These are phyloP conservation scores for Camelina neglecta DNA, from an alignment of 345 rosid species.

Conservation along the genomic window DNA sequence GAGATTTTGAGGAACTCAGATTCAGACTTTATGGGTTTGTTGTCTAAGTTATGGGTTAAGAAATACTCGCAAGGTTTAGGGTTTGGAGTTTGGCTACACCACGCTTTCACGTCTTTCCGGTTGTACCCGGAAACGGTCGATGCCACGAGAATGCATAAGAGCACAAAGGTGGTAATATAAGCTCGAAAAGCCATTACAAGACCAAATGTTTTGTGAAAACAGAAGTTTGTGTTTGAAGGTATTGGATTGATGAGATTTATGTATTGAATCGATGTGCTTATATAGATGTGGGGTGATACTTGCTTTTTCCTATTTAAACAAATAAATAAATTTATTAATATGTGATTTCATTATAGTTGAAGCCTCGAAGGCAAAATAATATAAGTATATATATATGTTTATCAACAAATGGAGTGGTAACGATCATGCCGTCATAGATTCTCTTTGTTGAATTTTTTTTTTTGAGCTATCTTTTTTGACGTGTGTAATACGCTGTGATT, in stretches of 20 bases:
- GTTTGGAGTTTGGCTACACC: constrained; percentile 73
- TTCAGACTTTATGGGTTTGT: constrained; percentile 41
- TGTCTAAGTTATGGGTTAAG: constrained; percentile 45
- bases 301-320: neutral
- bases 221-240: constrained; percentile 33
- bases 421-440: constrained; percentile 30
- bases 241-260: constrained; percentile 28
- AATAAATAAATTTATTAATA: constrained; percentile 2
- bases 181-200: constrained; percentile 52
- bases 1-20: constrained; percentile 56
- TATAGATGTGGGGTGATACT: constrained; percentile 31
- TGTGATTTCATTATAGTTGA: constrained; percentile 21
- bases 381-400: neutral
- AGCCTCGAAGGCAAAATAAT: neutral
- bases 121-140: constrained; percentile 42
- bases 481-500: constrained; percentile 3
- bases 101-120: constrained; percentile 43
- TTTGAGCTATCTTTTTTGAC: constrained; percentile 22
- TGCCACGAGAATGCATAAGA: constrained; percentile 44
- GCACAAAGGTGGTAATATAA: constrained; percentile 34
- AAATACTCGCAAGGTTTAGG: constrained; percentile 73
- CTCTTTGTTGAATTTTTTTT: constrained; percentile 19
- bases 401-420: constrained; percentile 36
- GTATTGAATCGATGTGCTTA: constrained; percentile 28
- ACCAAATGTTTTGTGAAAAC: constrained; percentile 22